Percentiles rank a stretch among this genome's conserved stretches.
Evolutionary conservation across 768 basidiomycete genomes (phyloP).

Genomic region (Punctularia strigosozonata): DNA sequence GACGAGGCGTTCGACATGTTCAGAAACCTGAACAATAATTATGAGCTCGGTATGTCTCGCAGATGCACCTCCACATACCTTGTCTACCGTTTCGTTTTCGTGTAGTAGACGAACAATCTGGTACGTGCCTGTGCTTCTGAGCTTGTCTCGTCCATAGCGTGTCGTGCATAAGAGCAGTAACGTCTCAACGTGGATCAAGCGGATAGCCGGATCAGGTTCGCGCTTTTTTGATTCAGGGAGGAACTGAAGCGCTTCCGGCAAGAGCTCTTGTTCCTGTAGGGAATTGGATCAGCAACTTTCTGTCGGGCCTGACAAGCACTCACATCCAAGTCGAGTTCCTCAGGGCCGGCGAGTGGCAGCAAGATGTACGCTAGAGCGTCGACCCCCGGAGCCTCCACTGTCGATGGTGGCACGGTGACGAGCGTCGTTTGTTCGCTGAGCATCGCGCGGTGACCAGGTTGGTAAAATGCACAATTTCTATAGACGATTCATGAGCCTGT

Average conservation of each 20-base stretch:
- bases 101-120: conserved; percentile 74
- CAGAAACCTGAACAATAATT: conserved; percentile 47
- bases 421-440: conserved; percentile 50
- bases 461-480: conserved; percentile 74
- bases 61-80: conserved; percentile 30
- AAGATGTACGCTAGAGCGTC: conserved; percentile 79
- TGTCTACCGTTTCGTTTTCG: conserved; percentile 65
- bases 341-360: conserved; percentile 86
- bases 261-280: conserved; percentile 72
- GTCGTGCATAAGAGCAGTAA: conserved; percentile 83
- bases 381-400: conserved; percentile 56
- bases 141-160: conserved; percentile 74
- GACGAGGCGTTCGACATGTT: conserved; percentile 83
- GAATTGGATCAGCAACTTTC: neutral
- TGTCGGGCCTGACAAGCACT: conserved; percentile 5
- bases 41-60: neutral
- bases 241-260: conserved; percentile 79
- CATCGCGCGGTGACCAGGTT: conserved; percentile 56
- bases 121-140: conserved; percentile 76
- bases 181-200: conserved; percentile 82
- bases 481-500: conserved; percentile 6
- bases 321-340: conserved; percentile 90
- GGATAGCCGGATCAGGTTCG: conserved; percentile 65
- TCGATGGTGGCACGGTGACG: conserved; percentile 48
- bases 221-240: conserved; percentile 75